Conservation (phyloP, 129 eudicot genomes). For the Escallonia rubra region DNA sequence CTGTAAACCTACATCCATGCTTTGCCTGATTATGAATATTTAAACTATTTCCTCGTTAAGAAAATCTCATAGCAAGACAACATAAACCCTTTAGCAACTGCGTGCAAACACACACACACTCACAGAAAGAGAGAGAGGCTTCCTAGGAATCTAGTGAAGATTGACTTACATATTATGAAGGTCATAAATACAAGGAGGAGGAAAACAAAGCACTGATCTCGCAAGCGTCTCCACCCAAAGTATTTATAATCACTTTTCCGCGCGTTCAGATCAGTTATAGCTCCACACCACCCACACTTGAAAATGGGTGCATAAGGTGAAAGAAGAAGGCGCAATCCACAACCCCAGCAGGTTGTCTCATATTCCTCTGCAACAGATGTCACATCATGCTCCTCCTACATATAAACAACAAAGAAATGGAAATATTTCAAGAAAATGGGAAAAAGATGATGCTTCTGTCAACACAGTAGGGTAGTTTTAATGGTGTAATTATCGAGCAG, state of each 20-base stretch:
- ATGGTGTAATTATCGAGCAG: too few species aligned
- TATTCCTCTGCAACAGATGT: constrained; percentile 42
- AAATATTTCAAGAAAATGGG: too few species aligned
- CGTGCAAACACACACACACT: too few species aligned
- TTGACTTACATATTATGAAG: constrained; percentile 60
- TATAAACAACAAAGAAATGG: not conserved
- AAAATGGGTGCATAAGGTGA: constrained; percentile 73
- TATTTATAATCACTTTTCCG: constrained; percentile 43
- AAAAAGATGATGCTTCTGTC: too few species aligned
- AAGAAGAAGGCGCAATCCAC: constrained; percentile 78
- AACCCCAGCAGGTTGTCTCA: constrained; percentile 93
- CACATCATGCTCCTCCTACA: constrained; percentile 58
- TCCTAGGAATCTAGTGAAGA: not conserved
- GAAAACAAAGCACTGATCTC: constrained; percentile 73
- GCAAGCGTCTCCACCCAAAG: constrained; percentile 70
- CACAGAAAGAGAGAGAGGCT: not conserved
- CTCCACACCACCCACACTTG: constrained; percentile 98
- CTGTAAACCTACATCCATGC: too few species aligned
- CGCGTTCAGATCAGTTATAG: constrained; percentile 70
- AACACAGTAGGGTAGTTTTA: too few species aligned
- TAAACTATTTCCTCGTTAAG: too few species aligned
- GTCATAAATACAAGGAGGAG: constrained; percentile 67
- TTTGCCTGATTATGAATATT: too few species aligned
- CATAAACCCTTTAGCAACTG: too few species aligned
- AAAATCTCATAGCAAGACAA: too few species aligned